Conservation (phyloP, 768 basidiomycete genomes). For the Pilatotrama ljubarskyi region DNA sequence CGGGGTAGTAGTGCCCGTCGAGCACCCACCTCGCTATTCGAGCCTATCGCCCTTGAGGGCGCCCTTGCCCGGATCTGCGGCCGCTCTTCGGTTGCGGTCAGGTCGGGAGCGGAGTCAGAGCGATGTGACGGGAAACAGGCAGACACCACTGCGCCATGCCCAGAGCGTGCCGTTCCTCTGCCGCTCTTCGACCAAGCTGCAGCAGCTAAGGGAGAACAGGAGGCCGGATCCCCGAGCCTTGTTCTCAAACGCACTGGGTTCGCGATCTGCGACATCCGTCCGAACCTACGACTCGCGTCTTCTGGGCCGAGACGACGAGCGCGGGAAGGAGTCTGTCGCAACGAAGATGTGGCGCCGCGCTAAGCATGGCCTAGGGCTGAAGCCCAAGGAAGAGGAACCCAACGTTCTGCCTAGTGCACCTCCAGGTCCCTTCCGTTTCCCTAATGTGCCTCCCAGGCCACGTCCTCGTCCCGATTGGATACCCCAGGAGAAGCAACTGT, state of each 20-base stretch:
- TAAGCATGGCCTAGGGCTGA: not conserved
- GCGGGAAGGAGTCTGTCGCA: not conserved
- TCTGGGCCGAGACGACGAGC: not conserved
- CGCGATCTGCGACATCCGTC: not conserved
- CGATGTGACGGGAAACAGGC: not conserved
- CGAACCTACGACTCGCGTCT: not conserved
- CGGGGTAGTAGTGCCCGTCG: not conserved
- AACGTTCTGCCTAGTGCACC: not conserved
- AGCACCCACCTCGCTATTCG: constrained; percentile 4
- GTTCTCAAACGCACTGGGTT: not conserved
- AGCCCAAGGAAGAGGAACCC: constrained; percentile 1
- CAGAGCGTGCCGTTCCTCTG: constrained; percentile 1
- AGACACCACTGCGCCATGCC: not conserved
- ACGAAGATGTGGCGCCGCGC: not conserved
- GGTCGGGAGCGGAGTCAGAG: not conserved
- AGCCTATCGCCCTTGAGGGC: not conserved
- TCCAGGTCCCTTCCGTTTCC: not conserved
- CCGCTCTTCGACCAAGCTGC: not conserved
- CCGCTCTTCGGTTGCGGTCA: not conserved
- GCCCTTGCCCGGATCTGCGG: not conserved
- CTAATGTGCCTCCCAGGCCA: not conserved
- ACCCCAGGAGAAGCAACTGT: not conserved
- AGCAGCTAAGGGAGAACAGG: not conserved
- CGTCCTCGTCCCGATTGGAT: not conserved
- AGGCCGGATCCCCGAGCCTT: not conserved